phyloP scores from a whole-genome alignment of 257 asterid genomes.

The Voacanga thouarsii region DNA sequence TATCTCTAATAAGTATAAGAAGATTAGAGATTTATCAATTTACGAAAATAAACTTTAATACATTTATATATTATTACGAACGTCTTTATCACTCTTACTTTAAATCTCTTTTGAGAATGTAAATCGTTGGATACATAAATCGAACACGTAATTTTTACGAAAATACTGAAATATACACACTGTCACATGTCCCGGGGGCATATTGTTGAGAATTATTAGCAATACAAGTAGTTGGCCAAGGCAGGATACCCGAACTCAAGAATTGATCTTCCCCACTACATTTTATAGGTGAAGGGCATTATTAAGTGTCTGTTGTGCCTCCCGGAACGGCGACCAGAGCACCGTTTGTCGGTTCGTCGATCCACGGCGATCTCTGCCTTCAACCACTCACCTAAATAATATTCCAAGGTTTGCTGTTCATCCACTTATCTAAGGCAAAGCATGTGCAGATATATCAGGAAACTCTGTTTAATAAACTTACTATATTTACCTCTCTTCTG shows the following conservation, averaged over 20 bases:
- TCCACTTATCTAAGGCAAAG: neutral
- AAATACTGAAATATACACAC: too few species aligned
- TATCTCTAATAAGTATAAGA: too few species aligned
- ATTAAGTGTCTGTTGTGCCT: neutral
- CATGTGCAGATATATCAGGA: neutral
- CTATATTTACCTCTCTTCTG: neutral
- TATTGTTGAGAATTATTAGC: neutral
- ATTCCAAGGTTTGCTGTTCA: neutral
- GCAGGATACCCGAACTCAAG: too few species aligned
- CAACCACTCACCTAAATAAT: neutral
- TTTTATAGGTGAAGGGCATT: neutral
- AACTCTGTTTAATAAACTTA: too few species aligned
- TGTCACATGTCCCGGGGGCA: too few species aligned
- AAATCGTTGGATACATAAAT: too few species aligned
- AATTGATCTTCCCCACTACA: neutral
- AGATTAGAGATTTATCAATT: too few species aligned
- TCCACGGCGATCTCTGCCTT: neutral
- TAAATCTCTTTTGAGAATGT: too few species aligned
- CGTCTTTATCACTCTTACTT: too few species aligned
- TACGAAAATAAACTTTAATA: too few species aligned
- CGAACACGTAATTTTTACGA: too few species aligned
- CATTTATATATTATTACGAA: too few species aligned
- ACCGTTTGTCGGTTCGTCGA: constrained; percentile 10
- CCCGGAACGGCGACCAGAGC: constrained; percentile 15
- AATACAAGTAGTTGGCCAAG: neutral